Base-by-base conservation (phyloP, 1,139 yeast genomes). In the Lodderomyces parapsilosis region DNA sequence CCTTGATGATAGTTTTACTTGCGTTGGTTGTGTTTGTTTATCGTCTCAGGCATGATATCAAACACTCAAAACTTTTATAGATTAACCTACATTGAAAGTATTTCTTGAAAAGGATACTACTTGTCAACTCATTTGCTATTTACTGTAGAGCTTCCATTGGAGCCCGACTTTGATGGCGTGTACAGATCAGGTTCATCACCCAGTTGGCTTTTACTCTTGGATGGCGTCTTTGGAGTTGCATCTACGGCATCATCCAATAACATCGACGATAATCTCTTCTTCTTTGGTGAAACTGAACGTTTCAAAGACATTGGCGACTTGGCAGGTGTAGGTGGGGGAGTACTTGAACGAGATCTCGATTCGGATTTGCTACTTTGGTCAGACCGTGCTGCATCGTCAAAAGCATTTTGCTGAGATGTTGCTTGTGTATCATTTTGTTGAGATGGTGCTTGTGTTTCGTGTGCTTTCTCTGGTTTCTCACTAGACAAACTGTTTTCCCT, bases 21-120 rank as follows among this genome's bases (percentile, higher is more conserved):
- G 56, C 68, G 3, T 65, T 76, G 44, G 61, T 68, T 2, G 55
- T 71, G 7, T 61, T 75, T 46, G 68, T 77, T 18, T 70, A 70
- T 54, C 65, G 76, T 54, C 65, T 78, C 45, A 71, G 81, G 58
- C 74, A 65, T 46, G 82, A 78, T 51, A 76, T 78, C 42, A 78
- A 77, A 52, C 83, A 78, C 55, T 65, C 81, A 7, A 79, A 79
- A 52, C 64, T 78, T 39, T 66, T 78, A 47, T 78, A 58, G 53
- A 24, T 4, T 33, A 42, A 20, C 8, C n/a, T 20, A 8, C 7
- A 20, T 11, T n/a, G 13, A n/a, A 24, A 24, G 10, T 24, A 24
- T 24, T 9, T 24, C 24, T 22, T 22, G 24, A 22, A 22, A 22
- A n/a, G 17, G 5, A 27, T 27, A 4, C 4, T n/a, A 24, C 10